Conservation (phyloP, 768 basidiomycete species). For the Suillus decipiens region DNA sequence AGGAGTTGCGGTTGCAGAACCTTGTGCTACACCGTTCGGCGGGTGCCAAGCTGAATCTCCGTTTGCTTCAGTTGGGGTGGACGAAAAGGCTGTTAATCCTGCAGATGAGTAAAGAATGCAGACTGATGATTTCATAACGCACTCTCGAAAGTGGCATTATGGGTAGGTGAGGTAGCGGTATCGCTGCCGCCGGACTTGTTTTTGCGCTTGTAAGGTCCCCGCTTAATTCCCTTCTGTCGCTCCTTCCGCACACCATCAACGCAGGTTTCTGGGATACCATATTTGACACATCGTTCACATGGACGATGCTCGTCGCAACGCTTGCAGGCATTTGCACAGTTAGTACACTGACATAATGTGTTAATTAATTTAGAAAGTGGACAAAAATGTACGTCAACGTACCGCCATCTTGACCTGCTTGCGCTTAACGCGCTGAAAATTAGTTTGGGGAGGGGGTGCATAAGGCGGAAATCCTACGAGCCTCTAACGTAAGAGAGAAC, state of each 20-base stretch:
- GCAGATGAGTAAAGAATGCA: slow-evolving; percentile 11
- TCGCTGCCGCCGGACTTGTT: slow-evolving; percentile 32
- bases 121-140: neutral
- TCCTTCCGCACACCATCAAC: slow-evolving; percentile 64
- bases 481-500: slow-evolving; percentile 18
- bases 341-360: slow-evolving; percentile 46
- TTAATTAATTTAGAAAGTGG: slow-evolving; percentile 9
- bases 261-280: slow-evolving; percentile 58
- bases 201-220: slow-evolving; percentile 60
- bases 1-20: slow-evolving; percentile 18
- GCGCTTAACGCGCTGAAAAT: slow-evolving; percentile 42
- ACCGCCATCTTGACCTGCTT: slow-evolving; percentile 64
- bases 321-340: slow-evolving; percentile 58
- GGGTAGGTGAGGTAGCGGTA: slow-evolving; percentile 23
- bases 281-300: slow-evolving; percentile 65
- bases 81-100: slow-evolving; percentile 18
- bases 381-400: slow-evolving; percentile 23
- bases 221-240: slow-evolving; percentile 60
- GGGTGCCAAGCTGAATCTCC: slow-evolving; percentile 38
- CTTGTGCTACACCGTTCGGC: slow-evolving; percentile 22
- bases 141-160: neutral
- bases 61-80: slow-evolving; percentile 11
- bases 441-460: slow-evolving; percentile 21
- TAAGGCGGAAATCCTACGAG: slow-evolving; percentile 30
- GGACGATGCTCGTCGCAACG: slow-evolving; percentile 60